phyloP scores from a whole-genome alignment of 1,284 basidiomycete genomes.

The Malassezia vespertilionis region DNA sequence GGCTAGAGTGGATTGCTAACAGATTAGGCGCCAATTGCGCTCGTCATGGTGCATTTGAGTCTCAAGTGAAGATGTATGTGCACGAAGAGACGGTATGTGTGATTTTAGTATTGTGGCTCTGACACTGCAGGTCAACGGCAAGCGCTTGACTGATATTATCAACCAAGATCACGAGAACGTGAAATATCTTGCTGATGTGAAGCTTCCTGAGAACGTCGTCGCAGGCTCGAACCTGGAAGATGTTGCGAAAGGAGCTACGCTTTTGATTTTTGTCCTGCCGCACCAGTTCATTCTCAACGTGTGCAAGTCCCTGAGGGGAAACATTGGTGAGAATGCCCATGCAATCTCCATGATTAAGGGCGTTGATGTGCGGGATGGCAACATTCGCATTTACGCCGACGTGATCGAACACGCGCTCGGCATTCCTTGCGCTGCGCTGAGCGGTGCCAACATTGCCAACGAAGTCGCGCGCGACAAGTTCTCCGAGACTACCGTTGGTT shows the following conservation, averaged over 20 bases:
- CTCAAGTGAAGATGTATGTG: conserved; percentile 39
- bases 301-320: conserved; percentile 37
- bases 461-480: conserved; percentile 53
- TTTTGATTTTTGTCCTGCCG: conserved; percentile 54
- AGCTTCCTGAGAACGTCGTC: conserved; percentile 53
- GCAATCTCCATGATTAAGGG: conserved; percentile 49
- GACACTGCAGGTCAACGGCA: conserved; percentile 51
- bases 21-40: conserved; percentile 48
- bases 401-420: conserved; percentile 53
- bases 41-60: conserved; percentile 47
- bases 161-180: conserved; percentile 54
- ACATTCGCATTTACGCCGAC: conserved; percentile 55
- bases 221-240: conserved; percentile 52
- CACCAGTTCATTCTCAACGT: conserved; percentile 50
- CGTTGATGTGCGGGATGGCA: conserved; percentile 48
- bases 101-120: not conserved
- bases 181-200: conserved; percentile 53
- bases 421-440: conserved; percentile 52
- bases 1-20: not conserved
- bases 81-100: conserved; percentile 33
- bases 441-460: conserved; percentile 56
- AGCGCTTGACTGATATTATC: conserved; percentile 54
- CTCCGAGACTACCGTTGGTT: conserved; percentile 55
- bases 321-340: conserved; percentile 33
- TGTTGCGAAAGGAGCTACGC: conserved; percentile 53